A percentile compares a stretch with the other conserved stretches of the same genome.
Conservation (phyloP, 176 grass and related monocot species). For the Musa itinerans region DNA sequence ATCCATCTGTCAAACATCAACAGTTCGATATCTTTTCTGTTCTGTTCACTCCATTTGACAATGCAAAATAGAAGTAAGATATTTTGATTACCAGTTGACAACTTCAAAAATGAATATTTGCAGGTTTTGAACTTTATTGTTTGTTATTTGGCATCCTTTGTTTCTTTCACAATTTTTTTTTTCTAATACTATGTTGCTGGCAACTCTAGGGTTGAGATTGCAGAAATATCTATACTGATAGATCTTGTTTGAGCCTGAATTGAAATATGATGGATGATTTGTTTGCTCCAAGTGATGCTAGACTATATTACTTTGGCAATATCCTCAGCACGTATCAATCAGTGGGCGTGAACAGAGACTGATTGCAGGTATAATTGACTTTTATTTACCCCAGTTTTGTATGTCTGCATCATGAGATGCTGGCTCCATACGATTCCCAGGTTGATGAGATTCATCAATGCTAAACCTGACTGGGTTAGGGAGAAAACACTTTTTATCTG, state of each 20-base stretch:
- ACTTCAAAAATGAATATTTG: no score
- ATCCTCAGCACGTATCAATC: background rate
- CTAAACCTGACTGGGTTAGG: background rate
- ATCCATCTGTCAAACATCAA: background rate
- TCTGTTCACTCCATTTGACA: background rate
- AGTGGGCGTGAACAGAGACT: background rate
- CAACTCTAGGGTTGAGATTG: background rate
- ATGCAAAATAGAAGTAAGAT: no score
- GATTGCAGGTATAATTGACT: slow-evolving; percentile 1
- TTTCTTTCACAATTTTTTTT: background rate
- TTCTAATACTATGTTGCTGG: background rate
- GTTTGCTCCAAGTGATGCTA: background rate
- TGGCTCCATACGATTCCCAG: background rate
- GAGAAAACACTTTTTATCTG: background rate
- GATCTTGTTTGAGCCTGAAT: background rate
- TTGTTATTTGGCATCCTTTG: background rate
- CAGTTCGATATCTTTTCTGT: background rate
- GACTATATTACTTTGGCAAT: background rate
- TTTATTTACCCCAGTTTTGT: slow-evolving; percentile 2
- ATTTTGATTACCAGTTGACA: no score
- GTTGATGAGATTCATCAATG: background rate
- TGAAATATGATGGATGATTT: background rate
- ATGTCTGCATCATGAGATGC: slow-evolving; percentile 2
- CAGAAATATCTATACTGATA: background rate
- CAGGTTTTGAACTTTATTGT: background rate